phyloP scores from a whole-genome alignment of 2,329 filamentous ascomycete species.

The Pseudogymnoascus sp. region DNA sequence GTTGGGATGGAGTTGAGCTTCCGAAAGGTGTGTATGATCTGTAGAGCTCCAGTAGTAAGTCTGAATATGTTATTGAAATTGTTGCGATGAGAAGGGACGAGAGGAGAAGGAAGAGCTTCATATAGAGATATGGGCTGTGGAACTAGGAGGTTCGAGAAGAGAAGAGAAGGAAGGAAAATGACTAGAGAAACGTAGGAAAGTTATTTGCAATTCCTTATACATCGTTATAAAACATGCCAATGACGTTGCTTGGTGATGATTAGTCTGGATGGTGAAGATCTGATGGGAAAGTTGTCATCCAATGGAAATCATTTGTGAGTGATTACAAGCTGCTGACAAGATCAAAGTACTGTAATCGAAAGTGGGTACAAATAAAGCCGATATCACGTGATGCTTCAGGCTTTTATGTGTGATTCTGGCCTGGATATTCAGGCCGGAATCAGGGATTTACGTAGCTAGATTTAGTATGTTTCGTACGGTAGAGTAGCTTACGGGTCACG shows the following conservation, averaged over 20 bases:
- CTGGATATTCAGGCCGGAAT: no score
- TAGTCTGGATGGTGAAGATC: not conserved
- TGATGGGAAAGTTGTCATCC: not conserved
- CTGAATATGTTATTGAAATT: slow-evolving; percentile 23
- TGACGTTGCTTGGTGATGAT: slow-evolving; percentile 7
- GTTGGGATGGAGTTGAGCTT: not conserved
- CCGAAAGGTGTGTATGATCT: slow-evolving; percentile 6
- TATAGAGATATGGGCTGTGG: slow-evolving; percentile 21
- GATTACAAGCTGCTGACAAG: slow-evolving; percentile 2
- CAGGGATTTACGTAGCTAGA: no score
- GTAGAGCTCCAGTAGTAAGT: slow-evolving; percentile 9
- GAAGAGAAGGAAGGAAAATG: slow-evolving; percentile 16
- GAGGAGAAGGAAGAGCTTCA: slow-evolving; percentile 26
- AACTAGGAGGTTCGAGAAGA: slow-evolving; percentile 20
- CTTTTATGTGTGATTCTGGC: no score
- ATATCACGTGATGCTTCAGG: not conserved
- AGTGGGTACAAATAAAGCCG: not conserved
- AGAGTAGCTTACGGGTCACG: no score
- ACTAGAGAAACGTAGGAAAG: not conserved
- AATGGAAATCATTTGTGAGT: not conserved
- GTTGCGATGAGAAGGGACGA: slow-evolving; percentile 26
- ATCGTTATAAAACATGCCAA: not conserved
- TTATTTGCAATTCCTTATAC: slow-evolving; percentile 4
- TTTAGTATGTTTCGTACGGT: no score
- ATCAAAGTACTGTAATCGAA: not conserved